phyloP scores from a whole-genome alignment of 192 early-diverging fungal species.

The Bifiguratus adelaidae region DNA sequence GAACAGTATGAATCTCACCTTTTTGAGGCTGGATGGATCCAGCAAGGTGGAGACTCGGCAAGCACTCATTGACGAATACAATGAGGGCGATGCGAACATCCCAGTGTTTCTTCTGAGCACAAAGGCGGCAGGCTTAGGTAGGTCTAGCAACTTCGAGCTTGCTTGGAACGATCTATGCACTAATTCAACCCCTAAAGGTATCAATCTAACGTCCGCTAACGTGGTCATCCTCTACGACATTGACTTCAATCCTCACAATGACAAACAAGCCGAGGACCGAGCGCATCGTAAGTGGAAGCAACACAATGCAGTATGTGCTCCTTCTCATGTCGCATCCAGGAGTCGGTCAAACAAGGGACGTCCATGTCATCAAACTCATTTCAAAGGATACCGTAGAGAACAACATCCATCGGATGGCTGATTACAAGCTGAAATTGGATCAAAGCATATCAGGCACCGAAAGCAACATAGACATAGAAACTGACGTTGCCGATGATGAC shows the following conservation, averaged over 20 bases:
- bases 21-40: constrained; percentile 54
- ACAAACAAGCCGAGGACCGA: constrained; percentile 77
- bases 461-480: background rate
- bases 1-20: constrained; percentile 30
- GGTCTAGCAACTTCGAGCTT: no score
- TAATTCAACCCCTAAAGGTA: no score
- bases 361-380: constrained; percentile 64
- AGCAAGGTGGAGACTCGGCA: constrained; percentile 64
- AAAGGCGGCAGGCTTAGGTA: constrained; percentile 71
- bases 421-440: constrained; percentile 54
- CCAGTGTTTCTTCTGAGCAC: constrained; percentile 68
- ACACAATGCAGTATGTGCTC: background rate
- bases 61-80: constrained; percentile 70
- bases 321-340: constrained; percentile 17
- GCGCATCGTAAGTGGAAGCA: constrained; percentile 50
- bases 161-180: no score
- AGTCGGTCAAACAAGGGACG: constrained; percentile 78
- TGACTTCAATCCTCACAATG: constrained; percentile 87
- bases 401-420: constrained; percentile 45
- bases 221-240: constrained; percentile 66
- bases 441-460: constrained; percentile 18
- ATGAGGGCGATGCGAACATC: constrained; percentile 26
- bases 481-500: background rate
- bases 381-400: constrained; percentile 58
- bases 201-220: constrained; percentile 70